phyloP scores from a whole-genome alignment of 176 grass and related monocot genomes.

The Olyra latifolia region DNA sequence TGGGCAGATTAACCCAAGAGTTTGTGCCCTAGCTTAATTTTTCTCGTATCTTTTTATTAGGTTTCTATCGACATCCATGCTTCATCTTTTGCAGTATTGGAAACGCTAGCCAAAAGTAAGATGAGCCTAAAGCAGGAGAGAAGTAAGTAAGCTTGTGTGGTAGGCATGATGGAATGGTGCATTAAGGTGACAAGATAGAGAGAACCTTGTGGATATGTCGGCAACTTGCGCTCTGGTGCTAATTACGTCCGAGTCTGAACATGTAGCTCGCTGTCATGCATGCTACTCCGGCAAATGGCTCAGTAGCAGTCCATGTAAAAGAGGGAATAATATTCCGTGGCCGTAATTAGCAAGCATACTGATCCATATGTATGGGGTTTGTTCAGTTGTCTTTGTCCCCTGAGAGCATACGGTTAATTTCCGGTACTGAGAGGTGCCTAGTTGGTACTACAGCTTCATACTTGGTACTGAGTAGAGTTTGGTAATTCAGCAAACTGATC shows the following conservation, averaged over 20 bases:
- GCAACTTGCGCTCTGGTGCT: slow-evolving; percentile 7
- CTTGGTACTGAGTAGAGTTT: background rate
- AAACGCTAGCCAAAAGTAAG: background rate
- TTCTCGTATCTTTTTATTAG: slow-evolving; percentile 3
- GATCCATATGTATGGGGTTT: background rate
- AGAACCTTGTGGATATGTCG: slow-evolving; percentile 16
- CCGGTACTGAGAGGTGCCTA: background rate
- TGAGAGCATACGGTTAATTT: background rate
- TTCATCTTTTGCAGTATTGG: slow-evolving; percentile 14
- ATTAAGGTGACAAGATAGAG: slow-evolving; percentile 31
- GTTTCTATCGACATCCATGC: slow-evolving; percentile 32
- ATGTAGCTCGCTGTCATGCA: background rate
- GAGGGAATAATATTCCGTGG: background rate
- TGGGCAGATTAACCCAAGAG: background rate
- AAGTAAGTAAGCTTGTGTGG: slow-evolving; percentile 16
- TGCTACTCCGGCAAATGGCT: background rate
- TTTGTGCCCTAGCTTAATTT: slow-evolving; percentile 26
- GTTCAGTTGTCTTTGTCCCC: background rate
- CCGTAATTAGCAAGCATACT: slow-evolving; percentile 1
- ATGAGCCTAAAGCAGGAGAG: background rate
- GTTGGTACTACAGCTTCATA: too few species aligned
- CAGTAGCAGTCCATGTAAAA: background rate
- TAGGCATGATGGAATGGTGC: slow-evolving; percentile 15
- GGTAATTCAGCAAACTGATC: background rate
- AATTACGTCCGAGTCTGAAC: slow-evolving; percentile 10